These are phyloP conservation scores for Durotheca rogersii DNA, from an alignment of 495 filamentous ascomycete species.

Conservation along the genomic window DNA sequence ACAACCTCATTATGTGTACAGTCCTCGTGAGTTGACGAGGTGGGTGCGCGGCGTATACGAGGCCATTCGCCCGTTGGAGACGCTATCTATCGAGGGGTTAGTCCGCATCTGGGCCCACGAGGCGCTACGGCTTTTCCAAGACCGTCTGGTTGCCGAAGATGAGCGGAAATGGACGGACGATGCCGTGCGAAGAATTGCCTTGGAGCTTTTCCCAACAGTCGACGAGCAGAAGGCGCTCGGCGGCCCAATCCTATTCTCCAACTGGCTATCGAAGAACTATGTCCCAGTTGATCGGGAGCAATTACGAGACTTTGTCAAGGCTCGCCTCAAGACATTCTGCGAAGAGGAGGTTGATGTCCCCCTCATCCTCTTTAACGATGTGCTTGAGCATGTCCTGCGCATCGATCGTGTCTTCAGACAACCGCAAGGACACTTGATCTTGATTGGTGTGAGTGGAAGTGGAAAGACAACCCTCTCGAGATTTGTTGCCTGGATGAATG, in stretches of 20 bases:
- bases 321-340: slow-evolving; percentile 94
- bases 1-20: slow-evolving; percentile 98
- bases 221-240: slow-evolving; percentile 85
- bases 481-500: slow-evolving; percentile 99
- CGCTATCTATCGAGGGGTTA: slow-evolving; percentile 81
- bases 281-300: slow-evolving; percentile 93
- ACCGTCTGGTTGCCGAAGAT: slow-evolving; percentile 89
- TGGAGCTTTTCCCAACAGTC: slow-evolving; percentile 91
- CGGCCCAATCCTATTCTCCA: slow-evolving; percentile 94
- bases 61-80: slow-evolving; percentile 89
- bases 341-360: slow-evolving; percentile 99
- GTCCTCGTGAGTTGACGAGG: slow-evolving; percentile 92
- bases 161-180: slow-evolving; percentile 95
- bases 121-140: slow-evolving; percentile 92
- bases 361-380: slow-evolving; percentile 96
- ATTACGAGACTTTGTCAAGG: slow-evolving; percentile 95
- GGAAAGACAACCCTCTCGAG: slow-evolving; percentile 97
- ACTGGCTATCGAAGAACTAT: slow-evolving; percentile 99
- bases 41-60: slow-evolving; percentile 98
- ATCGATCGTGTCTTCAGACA: slow-evolving; percentile 99
- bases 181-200: slow-evolving; percentile 75
- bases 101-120: slow-evolving; percentile 98
- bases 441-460: slow-evolving; percentile 96
- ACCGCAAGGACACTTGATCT: slow-evolving; percentile 94
- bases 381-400: slow-evolving; percentile 93